Evolutionary conservation across 345 rosid species (phyloP), one percentile per base, ranked within the genome.

Genomic region (Boechera divaricarpa): DNA sequence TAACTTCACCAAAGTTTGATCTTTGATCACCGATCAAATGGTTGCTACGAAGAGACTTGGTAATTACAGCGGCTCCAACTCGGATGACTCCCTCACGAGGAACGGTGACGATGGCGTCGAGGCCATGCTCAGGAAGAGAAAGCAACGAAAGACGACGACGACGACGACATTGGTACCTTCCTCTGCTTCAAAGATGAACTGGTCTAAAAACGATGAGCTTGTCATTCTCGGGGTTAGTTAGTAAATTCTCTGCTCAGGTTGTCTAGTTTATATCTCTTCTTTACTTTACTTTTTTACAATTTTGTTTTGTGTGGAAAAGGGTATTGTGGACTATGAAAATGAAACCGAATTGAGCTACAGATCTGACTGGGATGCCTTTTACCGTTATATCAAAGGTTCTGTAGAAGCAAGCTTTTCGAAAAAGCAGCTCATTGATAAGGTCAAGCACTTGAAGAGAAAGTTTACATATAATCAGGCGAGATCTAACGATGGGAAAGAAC

Each of bases 171-270:
- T 26, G 10, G 13, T 10, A n/a, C 9, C 64, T 21, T 21, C 61
- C 16, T 6, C 69, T 60, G 35, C 0, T 33, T n/a, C 72, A 8
- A 61, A 62, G 48, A 69, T 51, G 75, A 3, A 0, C 0, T 77
- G 80, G 70, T 42, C 39, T 26, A 53, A 45, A 54, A 21, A 62
- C 63, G 59, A 77, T 39, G 75, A 69, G 56, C 69, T 76, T 26
- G 28, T 62, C 21, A 62, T 76, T 35, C 68, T 76, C 24, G 61
- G 24, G 57, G 79, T 75, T 48, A 10, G 35, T 51, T 64, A 18
- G 55, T 62, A 0, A n/a, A 28, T 36, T 56, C 71, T 70, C 59
- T 48, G 0, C n/a, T 11, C 10, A 13, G 39, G 2, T 21, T 44
- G 1, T 48, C 2, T 5, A 15, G 1, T 51, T 18, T 39, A 35